These are phyloP conservation scores for Glycine latifolia DNA, from an alignment of 306 rosid species.

Conservation along the genomic window DNA sequence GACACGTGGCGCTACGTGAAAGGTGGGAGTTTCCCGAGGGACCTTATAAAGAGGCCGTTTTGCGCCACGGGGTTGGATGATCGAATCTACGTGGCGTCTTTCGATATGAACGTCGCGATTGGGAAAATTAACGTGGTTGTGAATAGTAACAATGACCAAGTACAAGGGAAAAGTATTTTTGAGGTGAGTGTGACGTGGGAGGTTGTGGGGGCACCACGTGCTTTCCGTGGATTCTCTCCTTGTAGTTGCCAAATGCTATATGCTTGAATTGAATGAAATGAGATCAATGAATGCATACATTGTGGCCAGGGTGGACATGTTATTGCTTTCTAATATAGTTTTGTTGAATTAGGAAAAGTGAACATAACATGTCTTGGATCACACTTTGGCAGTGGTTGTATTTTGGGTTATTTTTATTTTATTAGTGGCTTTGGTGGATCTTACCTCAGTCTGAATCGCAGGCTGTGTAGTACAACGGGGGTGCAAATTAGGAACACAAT, in stretches of 20 bases:
- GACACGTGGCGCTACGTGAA: constrained; percentile 70
- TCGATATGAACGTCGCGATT: constrained; percentile 61
- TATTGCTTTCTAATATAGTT: too few relatives aligned
- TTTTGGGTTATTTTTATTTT: too few relatives aligned
- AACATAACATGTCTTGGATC: too few relatives aligned
- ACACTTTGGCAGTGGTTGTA: too few relatives aligned
- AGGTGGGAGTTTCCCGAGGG: constrained; percentile 69
- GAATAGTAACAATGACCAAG: neutral
- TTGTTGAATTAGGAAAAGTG: too few relatives aligned
- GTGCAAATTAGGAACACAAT: neutral
- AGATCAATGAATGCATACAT: too few relatives aligned
- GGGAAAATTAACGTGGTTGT: constrained; percentile 44
- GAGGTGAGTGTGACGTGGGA: constrained; percentile 56
- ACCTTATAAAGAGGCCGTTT: constrained; percentile 58
- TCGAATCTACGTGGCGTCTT: constrained; percentile 59
- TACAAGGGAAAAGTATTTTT: too few relatives aligned
- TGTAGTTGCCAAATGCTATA: constrained; percentile 58
- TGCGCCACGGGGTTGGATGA: constrained; percentile 58
- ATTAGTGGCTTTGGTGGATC: neutral
- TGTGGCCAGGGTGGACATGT: too few relatives aligned
- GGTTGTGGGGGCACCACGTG: constrained; percentile 53
- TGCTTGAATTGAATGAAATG: constrained; percentile 52
- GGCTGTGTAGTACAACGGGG: neutral
- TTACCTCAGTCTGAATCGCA: neutral
- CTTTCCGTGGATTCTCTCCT: constrained; percentile 55